phyloP scores from a whole-genome alignment of 495 filamentous ascomycete genomes.

The Antarctomyces pellizariae region DNA sequence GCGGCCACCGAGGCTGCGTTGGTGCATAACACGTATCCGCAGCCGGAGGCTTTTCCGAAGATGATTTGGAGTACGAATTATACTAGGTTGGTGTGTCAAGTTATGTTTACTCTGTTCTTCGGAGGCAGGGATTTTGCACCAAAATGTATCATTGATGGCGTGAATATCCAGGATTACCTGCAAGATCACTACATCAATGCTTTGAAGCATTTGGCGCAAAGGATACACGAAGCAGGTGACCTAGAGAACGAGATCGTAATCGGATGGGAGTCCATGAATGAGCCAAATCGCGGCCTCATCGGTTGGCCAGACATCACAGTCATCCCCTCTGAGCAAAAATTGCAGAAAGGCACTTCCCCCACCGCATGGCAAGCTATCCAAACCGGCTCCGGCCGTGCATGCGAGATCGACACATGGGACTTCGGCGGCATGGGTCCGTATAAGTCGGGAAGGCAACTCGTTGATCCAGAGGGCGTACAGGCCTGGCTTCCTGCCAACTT shows the following conservation, averaged over 20 bases:
- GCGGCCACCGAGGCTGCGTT: slow-evolving; percentile 73
- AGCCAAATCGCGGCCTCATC: slow-evolving; percentile 76
- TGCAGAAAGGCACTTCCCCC: slow-evolving; percentile 82
- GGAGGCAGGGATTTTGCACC: slow-evolving; percentile 84
- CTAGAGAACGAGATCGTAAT: slow-evolving; percentile 74
- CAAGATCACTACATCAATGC: slow-evolving; percentile 71
- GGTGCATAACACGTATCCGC: slow-evolving; percentile 85
- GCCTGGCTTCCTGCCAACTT: slow-evolving; percentile 65
- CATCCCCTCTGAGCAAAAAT: slow-evolving; percentile 69
- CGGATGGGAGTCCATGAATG: slow-evolving; percentile 89
- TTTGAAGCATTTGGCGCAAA: slow-evolving; percentile 51
- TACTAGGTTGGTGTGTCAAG: slow-evolving; percentile 60
- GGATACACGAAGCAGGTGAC: slow-evolving; percentile 78
- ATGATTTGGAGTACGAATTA: slow-evolving; percentile 99
- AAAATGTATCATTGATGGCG: slow-evolving; percentile 80
- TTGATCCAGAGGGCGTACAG: slow-evolving; percentile 69
- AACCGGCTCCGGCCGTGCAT: slow-evolving; percentile 68
- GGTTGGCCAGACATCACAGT: slow-evolving; percentile 64
- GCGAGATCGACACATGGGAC: slow-evolving; percentile 75
- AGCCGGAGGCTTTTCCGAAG: slow-evolving; percentile 74
- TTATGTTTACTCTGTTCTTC: slow-evolving; percentile 89
- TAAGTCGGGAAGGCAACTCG: slow-evolving; percentile 56
- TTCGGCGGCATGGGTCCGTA: slow-evolving; percentile 84
- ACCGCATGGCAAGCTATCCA: slow-evolving; percentile 90
- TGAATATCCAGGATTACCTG: slow-evolving; percentile 92